Evolutionary conservation across 163 green algal genomes (phyloP).

Genomic region (Scenedesmus sp.): DNA sequence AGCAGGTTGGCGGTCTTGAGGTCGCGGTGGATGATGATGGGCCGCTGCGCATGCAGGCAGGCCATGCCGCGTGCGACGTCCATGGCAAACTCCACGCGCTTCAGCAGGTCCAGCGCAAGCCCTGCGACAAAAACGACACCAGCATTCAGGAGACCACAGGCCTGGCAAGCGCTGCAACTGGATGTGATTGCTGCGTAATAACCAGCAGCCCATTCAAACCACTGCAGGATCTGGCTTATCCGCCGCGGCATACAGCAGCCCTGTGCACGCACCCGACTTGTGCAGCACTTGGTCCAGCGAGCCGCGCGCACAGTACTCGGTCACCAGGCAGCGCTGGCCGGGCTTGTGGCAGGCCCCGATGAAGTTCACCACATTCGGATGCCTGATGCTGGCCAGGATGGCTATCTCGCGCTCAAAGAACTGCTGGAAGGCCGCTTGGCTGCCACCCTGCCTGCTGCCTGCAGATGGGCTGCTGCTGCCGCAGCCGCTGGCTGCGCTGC

Average conservation of each 20-base stretch:
- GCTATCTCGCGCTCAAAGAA: conserved; percentile 77
- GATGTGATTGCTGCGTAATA: not conserved
- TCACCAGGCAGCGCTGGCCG: conserved; percentile 80
- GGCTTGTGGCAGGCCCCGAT: conserved; percentile 83
- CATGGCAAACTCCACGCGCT: conserved; percentile 71
- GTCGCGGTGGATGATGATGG: conserved; percentile 93
- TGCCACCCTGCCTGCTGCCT: not conserved
- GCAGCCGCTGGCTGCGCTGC: not conserved
- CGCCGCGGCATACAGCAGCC: not conserved
- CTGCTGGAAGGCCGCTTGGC: conserved; percentile 63
- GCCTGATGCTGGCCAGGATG: conserved; percentile 72
- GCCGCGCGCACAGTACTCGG: conserved; percentile 86
- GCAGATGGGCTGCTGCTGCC: not conserved
- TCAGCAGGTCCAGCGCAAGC: conserved; percentile 70
- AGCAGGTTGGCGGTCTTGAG: conserved; percentile 92
- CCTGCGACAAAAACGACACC: not conserved
- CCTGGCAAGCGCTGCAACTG: not conserved
- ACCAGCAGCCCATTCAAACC: too few relatives aligned
- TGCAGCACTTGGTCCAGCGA: conserved; percentile 87
- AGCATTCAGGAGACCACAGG: not conserved
- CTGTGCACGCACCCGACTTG: conserved; percentile 52
- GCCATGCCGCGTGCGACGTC: conserved; percentile 85
- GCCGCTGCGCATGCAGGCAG: conserved; percentile 89
- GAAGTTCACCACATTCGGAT: conserved; percentile 81
- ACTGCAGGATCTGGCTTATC: too few relatives aligned